Evolutionary conservation across 371 early-diverging fungal species (phyloP).

Genomic region (Rhizopus arrhizus): DNA sequence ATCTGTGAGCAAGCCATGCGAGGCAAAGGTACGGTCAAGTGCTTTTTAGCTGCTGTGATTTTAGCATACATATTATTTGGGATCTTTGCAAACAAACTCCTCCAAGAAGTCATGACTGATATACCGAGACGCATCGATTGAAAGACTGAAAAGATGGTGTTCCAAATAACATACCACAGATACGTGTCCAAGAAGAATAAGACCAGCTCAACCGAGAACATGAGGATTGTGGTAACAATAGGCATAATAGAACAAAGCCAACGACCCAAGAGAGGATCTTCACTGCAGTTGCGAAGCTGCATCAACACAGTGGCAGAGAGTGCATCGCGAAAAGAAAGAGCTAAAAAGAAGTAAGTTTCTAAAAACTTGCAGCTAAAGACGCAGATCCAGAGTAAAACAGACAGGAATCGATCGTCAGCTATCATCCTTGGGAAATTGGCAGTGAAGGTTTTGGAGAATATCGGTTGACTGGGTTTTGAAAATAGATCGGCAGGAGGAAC

Average conservation of each 20-base stretch:
- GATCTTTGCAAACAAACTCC: slow-evolving; percentile 75
- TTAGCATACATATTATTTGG: slow-evolving; percentile 81
- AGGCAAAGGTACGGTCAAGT: slow-evolving; percentile 68
- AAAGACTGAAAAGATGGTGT: slow-evolving; percentile 76
- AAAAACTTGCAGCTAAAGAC: slow-evolving; percentile 80
- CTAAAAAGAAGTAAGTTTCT: slow-evolving; percentile 83
- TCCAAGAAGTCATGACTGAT: slow-evolving; percentile 87
- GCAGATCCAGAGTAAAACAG: slow-evolving; percentile 74
- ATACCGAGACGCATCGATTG: slow-evolving; percentile 80
- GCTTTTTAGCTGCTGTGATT: slow-evolving; percentile 68
- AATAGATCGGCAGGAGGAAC: slow-evolving; percentile 70
- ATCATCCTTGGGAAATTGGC: slow-evolving; percentile 74
- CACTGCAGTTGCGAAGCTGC: slow-evolving; percentile 57
- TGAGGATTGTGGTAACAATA: slow-evolving; percentile 65
- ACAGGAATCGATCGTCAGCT: slow-evolving; percentile 68
- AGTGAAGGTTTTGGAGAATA: slow-evolving; percentile 76
- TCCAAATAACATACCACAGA: slow-evolving; percentile 91
- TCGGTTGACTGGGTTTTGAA: slow-evolving; percentile 38
- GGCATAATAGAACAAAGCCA: slow-evolving; percentile 67
- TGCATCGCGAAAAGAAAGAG: slow-evolving; percentile 79
- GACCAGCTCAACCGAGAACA: slow-evolving; percentile 74
- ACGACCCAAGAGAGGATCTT: slow-evolving; percentile 48
- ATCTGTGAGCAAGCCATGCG: slow-evolving; percentile 81
- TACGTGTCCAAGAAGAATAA: slow-evolving; percentile 90
- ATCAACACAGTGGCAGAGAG: slow-evolving; percentile 62